Percentiles rank a stretch among this genome's conserved stretches.
phyloP scores from a whole-genome alignment of 257 asterid genomes.

The Solanum piurae region DNA sequence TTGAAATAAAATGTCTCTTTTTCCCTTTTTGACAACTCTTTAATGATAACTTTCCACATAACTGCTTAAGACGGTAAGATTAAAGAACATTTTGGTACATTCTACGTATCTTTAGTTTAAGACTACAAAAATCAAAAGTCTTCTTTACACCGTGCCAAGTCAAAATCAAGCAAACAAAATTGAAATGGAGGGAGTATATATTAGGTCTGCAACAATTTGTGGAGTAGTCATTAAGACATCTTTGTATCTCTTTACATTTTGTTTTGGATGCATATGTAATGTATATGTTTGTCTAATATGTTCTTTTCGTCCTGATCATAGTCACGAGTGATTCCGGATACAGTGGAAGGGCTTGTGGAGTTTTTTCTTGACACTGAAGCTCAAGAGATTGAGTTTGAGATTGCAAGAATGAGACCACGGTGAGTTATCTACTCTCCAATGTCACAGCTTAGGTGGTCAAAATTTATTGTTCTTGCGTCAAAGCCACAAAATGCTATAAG shows the following conservation, averaged over 20 bases:
- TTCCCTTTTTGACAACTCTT: neutral
- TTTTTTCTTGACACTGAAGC: constrained; percentile 91
- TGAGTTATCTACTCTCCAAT: constrained; percentile 13
- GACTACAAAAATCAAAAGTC: neutral
- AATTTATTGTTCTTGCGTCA: neutral
- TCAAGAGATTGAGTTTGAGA: constrained; percentile 80
- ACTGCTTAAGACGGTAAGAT: neutral
- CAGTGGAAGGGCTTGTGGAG: constrained; percentile 54
- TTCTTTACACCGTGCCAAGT: neutral
- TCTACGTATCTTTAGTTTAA: too few species aligned
- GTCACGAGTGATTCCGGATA: constrained; percentile 71
- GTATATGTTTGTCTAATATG: neutral
- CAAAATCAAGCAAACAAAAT: neutral
- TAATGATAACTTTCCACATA: too few species aligned
- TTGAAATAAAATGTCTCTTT: too few species aligned
- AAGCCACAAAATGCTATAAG: neutral
- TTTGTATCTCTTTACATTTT: neutral
- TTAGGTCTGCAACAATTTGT: neutral
- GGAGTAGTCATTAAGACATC: neutral
- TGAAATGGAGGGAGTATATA: neutral
- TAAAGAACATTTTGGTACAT: too few species aligned
- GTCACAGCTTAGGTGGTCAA: neutral
- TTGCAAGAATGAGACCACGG: constrained; percentile 81
- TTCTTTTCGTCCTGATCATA: constrained; percentile 1
- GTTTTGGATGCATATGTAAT: neutral